A percentile compares a stretch with the other conserved stretches of the same genome.
These are phyloP conservation scores for Neonectria coccinea DNA, from an alignment of 2,329 filamentous ascomycete species.

Conservation along the genomic window DNA sequence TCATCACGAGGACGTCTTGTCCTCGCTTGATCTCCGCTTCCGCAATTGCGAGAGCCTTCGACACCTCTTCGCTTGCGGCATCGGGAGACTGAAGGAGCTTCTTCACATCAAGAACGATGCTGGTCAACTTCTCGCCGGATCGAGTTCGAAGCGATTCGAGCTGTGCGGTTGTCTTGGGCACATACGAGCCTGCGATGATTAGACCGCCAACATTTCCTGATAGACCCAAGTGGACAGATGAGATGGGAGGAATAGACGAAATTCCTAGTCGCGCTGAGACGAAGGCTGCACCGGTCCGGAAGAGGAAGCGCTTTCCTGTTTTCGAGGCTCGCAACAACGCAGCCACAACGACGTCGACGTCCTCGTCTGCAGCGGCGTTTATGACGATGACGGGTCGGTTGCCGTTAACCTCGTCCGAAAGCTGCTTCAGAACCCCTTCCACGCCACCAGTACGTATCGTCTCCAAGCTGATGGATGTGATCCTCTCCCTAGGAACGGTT, in stretches of 20 bases:
- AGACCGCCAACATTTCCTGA: slow-evolving; percentile 58
- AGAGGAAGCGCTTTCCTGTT: slow-evolving; percentile 51
- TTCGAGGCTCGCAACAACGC: slow-evolving; percentile 56
- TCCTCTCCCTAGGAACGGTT: slow-evolving; percentile 50
- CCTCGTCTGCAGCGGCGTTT: slow-evolving; percentile 65
- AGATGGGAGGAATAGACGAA: slow-evolving; percentile 61
- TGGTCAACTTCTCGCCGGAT: slow-evolving; percentile 55
- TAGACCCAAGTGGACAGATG: slow-evolving; percentile 57
- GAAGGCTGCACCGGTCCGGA: slow-evolving; percentile 56
- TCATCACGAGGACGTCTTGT: slow-evolving; percentile 69
- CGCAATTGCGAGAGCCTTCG: slow-evolving; percentile 47
- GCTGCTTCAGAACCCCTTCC: slow-evolving; percentile 53
- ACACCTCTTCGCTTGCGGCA: slow-evolving; percentile 48
- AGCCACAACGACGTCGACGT: slow-evolving; percentile 66
- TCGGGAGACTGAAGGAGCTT: slow-evolving; percentile 57
- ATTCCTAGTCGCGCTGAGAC: slow-evolving; percentile 64
- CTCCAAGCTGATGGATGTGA: slow-evolving; percentile 58
- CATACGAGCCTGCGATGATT: slow-evolving; percentile 68
- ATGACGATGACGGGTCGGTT: slow-evolving; percentile 57
- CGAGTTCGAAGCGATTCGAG: slow-evolving; percentile 56
- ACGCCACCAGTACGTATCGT: slow-evolving; percentile 62
- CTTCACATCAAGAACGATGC: slow-evolving; percentile 61
- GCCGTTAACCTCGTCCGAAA: slow-evolving; percentile 51
- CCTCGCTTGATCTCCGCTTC: slow-evolving; percentile 57
- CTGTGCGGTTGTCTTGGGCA: slow-evolving; percentile 69